Conservation (phyloP, 2,329 filamentous ascomycete genomes). For the Alternaria brassicae region DNA sequence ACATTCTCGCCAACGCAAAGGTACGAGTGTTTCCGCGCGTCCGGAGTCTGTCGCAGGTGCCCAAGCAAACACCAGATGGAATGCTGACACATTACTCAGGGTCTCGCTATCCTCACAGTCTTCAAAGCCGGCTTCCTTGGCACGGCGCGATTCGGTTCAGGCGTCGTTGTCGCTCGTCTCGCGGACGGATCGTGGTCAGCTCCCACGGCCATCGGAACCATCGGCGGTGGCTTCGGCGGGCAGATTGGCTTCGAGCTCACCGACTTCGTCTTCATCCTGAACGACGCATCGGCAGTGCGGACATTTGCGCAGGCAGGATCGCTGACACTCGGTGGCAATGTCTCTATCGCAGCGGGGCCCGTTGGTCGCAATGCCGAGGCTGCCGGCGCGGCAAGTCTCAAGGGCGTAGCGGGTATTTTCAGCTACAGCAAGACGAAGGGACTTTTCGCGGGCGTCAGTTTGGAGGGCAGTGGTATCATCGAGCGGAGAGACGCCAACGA, state of each 20-base stretch:
- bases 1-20: constrained; percentile 90
- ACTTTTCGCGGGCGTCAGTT: constrained; percentile 90
- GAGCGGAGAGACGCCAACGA: constrained; percentile 97
- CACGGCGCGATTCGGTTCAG: constrained; percentile 80
- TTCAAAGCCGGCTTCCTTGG: constrained; percentile 88
- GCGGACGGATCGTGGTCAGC: constrained; percentile 82
- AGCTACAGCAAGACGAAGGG: constrained; percentile 98
- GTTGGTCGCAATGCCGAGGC: constrained; percentile 95
- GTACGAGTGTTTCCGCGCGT: constrained; percentile 53
- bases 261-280: constrained; percentile 98
- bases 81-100: constrained; percentile 53
- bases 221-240: constrained; percentile 82
- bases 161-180: constrained; percentile 80
- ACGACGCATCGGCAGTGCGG: constrained; percentile 86
- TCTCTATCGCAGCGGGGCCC: constrained; percentile 92
- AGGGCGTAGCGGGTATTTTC: constrained; percentile 89
- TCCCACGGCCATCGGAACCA: constrained; percentile 79
- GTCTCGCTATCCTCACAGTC: constrained; percentile 84
- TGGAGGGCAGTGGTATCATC: constrained; percentile 92
- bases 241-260: constrained; percentile 89
- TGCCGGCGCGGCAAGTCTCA: constrained; percentile 89
- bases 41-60: constrained; percentile 6
- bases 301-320: constrained; percentile 93
- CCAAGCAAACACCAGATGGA: neutral
- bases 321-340: constrained; percentile 92